Evolutionary conservation across 441 rosid genomes (phyloP), one percentile per base, ranked within the genome.

Genomic region (Bruguiera hainesii): DNA sequence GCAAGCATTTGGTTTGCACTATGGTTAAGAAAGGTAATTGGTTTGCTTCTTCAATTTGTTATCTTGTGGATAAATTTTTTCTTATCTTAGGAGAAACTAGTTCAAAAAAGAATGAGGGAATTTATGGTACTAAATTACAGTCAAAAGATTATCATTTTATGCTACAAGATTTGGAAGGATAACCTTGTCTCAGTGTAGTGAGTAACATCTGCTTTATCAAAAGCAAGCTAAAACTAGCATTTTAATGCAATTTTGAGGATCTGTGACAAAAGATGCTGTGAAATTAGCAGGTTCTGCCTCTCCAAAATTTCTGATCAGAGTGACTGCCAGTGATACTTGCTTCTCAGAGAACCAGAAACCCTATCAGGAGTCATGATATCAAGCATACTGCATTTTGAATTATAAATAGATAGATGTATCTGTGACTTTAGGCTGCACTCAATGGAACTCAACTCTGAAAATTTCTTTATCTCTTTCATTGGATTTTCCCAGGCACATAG

Each of bases 1-100:
- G 99, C 97, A 73, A 85, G 91, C 74, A 82, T 94, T 60, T 94
- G 99, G 99, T 87, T 94, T 86, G 76, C 84, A 56, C 77, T 88
- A 23, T 91, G 99, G 97, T 75, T 80, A 56, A 83, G 71, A 73
- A 83, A 84, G 74, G 99, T 89, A 79, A 76, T 6, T 4, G 5
- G 84, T 65, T 35, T 67, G 70, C 71, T 56, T 72, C 63, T 64
- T 61, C 46, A 50, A 69, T 35, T 52, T 65, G 26, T 51, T 25
- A 55, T 57, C 53, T 15, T 0, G 33, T 6, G 60, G 28, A 52
- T 60, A 37, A 42, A 28, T 59, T 31, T 1, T 28, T 35, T n/a
- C 13, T 23, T 48, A 21, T 42, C n/a, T 16, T 62, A 20, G 48
- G 48, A 13, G 48, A 42, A 42, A 42, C 15, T 6, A 56, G 9